Percentiles rank a stretch among this genome's conserved stretches.
Conservation (phyloP, 441 rosid species). For the Brassica balearica region DNA sequence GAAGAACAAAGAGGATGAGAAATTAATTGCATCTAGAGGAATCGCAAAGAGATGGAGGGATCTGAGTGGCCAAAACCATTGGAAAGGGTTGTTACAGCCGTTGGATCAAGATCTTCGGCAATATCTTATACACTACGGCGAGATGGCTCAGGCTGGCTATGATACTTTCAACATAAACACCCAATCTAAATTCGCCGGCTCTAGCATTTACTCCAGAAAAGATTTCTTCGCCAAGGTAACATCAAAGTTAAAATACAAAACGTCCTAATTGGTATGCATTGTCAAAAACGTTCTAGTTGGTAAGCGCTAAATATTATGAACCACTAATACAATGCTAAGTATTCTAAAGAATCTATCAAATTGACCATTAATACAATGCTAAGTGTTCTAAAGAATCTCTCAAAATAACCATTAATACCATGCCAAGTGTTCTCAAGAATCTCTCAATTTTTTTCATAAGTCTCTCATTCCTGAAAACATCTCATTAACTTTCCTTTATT, state of each 20-base stretch:
- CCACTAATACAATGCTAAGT: too few species aligned
- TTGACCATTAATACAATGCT: too few species aligned
- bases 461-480: neutral
- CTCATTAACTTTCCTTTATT: neutral
- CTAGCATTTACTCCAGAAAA: slow-evolving; percentile 59
- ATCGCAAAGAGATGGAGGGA: slow-evolving; percentile 67
- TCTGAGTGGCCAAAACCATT: slow-evolving; percentile 65
- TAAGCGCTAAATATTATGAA: too few species aligned
- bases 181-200: slow-evolving; percentile 65
- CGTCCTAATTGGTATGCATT: too few species aligned
- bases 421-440: neutral
- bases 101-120: slow-evolving; percentile 77
- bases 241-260: too few species aligned
- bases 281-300: too few species aligned
- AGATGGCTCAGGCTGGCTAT: slow-evolving; percentile 81
- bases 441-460: neutral
- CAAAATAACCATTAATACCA: neutral
- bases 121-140: slow-evolving; percentile 75
- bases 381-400: neutral
- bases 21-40: slow-evolving; percentile 20
- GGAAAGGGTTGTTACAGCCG: slow-evolving; percentile 72
- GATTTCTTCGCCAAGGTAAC: slow-evolving; percentile 60
- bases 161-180: slow-evolving; percentile 71
- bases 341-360: too few species aligned
- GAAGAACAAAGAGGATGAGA: slow-evolving; percentile 45